A percentile compares a stretch with the other conserved stretches of the same genome.
phyloP scores from a whole-genome alignment of 108 stramenopile species.

The Skeletonema potamos region DNA sequence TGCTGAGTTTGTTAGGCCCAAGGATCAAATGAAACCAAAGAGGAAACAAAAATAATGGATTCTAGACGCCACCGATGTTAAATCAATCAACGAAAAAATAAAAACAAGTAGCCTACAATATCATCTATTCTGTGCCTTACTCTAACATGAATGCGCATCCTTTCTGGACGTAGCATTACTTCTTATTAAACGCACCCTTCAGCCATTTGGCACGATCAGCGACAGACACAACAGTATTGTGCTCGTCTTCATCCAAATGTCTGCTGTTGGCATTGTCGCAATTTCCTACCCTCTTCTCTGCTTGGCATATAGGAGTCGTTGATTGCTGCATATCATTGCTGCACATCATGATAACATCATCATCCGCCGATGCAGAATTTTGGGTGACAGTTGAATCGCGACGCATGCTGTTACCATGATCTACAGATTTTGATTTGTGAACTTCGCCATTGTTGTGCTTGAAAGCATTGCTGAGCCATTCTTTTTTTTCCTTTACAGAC shows the following conservation, averaged over 20 bases:
- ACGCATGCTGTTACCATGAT: background rate
- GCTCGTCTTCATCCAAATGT: background rate
- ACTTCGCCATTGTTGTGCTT: slow-evolving; percentile 24
- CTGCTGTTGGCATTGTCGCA: background rate
- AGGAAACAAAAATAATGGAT: slow-evolving; percentile 9
- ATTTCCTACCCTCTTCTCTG: no score
- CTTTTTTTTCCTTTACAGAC: slow-evolving; percentile 69
- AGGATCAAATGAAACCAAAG: slow-evolving; percentile 57
- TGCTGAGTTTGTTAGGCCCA: slow-evolving; percentile 78
- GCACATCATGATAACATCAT: no score
- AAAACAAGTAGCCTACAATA: background rate
- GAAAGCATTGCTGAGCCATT: slow-evolving; percentile 72
- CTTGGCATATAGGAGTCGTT: no score
- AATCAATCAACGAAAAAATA: background rate
- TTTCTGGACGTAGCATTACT: background rate
- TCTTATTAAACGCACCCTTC: slow-evolving; percentile 15
- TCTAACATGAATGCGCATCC: background rate
- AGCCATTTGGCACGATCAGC: slow-evolving; percentile 47
- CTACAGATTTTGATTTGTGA: background rate
- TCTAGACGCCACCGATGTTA: no score
- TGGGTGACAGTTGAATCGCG: background rate
- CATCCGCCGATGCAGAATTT: no score
- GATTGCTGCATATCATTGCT: no score
- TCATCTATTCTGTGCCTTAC: background rate
- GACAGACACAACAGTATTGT: slow-evolving; percentile 7